Evolutionary conservation across 2,329 filamentous ascomycete genomes (phyloP), one percentile per base, ranked within the genome.

Genomic region (Ascochyta lentis): DNA sequence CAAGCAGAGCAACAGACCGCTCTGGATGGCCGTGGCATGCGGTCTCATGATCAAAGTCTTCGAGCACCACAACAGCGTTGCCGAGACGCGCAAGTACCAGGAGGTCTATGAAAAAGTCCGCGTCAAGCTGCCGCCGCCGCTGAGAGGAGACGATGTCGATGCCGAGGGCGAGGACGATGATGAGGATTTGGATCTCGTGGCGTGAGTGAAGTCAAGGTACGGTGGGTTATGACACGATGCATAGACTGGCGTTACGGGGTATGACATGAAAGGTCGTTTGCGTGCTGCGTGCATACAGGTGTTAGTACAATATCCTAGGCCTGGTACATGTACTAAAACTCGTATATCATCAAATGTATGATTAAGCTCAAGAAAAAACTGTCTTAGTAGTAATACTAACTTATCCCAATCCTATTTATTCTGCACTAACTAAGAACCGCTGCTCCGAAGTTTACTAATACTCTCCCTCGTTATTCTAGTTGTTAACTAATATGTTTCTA

Each of bases 21-120:
- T 74, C 23, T 75, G 72, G 72, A 62, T 62, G 23, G 72, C 70
- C 15, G 71, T 74, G 3, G 65, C 68, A 4, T 63, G 54, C n/a
- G 72, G 72, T 4, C 46, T 73, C 8, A 71, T 68, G 42, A 64
- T 70, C n/a, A 63, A 58, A 13, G 70, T 66, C 0, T 73, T 71
- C 34, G 54, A 68, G 27, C 59, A 61, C 16, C 67, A 73, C 45
- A 71, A 71, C 0, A 46, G 66, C 26, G 5, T 61, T n/a, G 62
- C 66, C 22, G 69, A 75, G 48, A 68, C 68, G n/a, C 51, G 49
- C 6, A 50, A 54, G 42, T 64, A 64, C 33, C 61, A 59, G 44
- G 37, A 54, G 2, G 59, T 64, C 15, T 67, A 68, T 31, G 64
- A 70, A 23, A 54, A 56, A 35, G 47, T 73, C 6, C 56, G 63